Conservation (phyloP, 192 early-diverging fungal genomes). For the Coemansia sp. region DNA sequence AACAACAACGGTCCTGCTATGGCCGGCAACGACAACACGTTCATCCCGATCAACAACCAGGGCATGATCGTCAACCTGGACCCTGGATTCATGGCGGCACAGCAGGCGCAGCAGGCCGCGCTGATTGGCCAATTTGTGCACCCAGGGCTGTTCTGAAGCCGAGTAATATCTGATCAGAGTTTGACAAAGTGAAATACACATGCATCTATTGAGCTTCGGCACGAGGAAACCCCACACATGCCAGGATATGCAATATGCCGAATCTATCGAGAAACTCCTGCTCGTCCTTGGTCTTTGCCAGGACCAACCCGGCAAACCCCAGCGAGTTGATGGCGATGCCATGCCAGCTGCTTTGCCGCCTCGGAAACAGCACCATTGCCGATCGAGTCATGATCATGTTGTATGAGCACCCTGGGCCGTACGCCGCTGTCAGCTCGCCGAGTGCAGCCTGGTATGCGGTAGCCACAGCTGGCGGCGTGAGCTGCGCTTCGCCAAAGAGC, state of each 20-base stretch:
- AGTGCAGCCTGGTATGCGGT: conserved; percentile 22
- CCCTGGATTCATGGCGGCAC: conserved; percentile 20
- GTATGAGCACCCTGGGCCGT: conserved; percentile 46
- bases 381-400: conserved; percentile 57
- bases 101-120: conserved; percentile 38
- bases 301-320: conserved; percentile 63
- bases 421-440: conserved; percentile 3
- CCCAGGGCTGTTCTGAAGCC: conserved; percentile 24
- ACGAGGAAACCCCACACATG: conserved; percentile 36
- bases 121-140: conserved; percentile 36
- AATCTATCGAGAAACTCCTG: conserved; percentile 36
- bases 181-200: not conserved
- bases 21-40: conserved; percentile 43
- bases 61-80: conserved; percentile 52
- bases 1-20: conserved; percentile 44
- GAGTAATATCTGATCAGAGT: not conserved
- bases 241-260: conserved; percentile 48
- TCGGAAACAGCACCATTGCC: conserved; percentile 59
- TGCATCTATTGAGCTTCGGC: not conserved
- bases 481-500: conserved; percentile 5
- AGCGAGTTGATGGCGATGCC: conserved; percentile 61
- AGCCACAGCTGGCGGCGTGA: not conserved
- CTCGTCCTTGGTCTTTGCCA: conserved; percentile 55
- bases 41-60: conserved; percentile 46
- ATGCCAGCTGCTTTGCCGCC: conserved; percentile 32